A percentile compares a stretch with the other conserved stretches of the same genome.
phyloP scores from a whole-genome alignment of 495 filamentous ascomycete genomes.

The Haplographium delicatum region DNA sequence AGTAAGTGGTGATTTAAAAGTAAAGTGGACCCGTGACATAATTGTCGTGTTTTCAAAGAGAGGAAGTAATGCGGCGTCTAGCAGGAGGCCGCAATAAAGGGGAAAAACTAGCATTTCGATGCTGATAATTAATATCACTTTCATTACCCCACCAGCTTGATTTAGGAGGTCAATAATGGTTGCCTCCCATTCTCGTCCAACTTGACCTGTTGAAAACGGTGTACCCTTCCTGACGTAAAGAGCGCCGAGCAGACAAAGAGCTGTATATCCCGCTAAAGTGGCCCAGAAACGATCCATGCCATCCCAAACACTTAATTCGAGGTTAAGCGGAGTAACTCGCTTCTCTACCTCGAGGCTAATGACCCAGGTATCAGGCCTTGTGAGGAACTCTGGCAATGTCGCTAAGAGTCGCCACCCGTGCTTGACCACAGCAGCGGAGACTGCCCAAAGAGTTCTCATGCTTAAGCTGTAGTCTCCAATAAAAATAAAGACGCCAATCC shows the following conservation, averaged over 20 bases:
- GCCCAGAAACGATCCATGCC: conserved; percentile 73
- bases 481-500: conserved; percentile 28
- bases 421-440: neutral
- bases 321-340: conserved; percentile 40
- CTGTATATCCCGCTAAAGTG: conserved; percentile 72
- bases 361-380: conserved; percentile 39
- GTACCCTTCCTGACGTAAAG: conserved; percentile 69
- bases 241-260: conserved; percentile 65
- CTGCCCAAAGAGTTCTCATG: conserved; percentile 19
- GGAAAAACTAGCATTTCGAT: conserved; percentile 99
- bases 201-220: conserved; percentile 57
- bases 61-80: conserved; percentile 84
- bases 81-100: conserved; percentile 85
- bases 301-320: conserved; percentile 68
- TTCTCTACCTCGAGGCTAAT: conserved; percentile 43
- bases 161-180: conserved; percentile 76
- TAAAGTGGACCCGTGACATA: conserved; percentile 69
- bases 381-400: conserved; percentile 17
- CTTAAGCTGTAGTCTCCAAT: conserved; percentile 11
- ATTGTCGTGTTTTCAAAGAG: conserved; percentile 78
- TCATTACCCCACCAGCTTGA: conserved; percentile 94
- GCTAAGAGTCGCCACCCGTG: conserved; percentile 1
- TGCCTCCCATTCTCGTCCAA: conserved; percentile 68
- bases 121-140: conserved; percentile 96
- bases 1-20: conserved; percentile 68